Percentiles rank a stretch among this genome's conserved stretches.
These are phyloP conservation scores for Brasilioporus rufonigricans DNA, from an alignment of 768 basidiomycete genomes.

Conservation along the genomic window DNA sequence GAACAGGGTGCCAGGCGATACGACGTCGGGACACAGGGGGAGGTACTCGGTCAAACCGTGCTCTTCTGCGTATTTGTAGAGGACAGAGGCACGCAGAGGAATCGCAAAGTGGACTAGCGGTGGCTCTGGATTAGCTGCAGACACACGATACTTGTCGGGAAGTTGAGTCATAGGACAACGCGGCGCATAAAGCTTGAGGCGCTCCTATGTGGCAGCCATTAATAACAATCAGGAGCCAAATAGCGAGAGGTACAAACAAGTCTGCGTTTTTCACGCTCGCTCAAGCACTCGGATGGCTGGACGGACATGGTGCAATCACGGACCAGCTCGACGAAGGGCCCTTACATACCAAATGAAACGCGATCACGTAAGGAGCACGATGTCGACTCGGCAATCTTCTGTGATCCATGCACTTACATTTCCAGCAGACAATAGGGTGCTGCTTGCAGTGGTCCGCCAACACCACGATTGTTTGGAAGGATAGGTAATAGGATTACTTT, in stretches of 20 bases:
- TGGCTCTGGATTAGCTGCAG: neutral
- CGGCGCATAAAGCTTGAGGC: neutral
- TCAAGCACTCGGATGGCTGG: no score
- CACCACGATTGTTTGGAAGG: no score
- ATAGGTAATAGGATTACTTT: no score
- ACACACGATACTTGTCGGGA: neutral
- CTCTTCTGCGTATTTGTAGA: neutral
- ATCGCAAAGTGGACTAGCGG: neutral
- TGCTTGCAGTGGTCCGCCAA: no score
- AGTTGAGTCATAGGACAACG: neutral
- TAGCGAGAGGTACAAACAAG: neutral
- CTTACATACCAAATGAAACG: no score
- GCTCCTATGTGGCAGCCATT: neutral
- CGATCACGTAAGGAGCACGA: no score
- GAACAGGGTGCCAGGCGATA: neutral
- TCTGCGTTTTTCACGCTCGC: neutral
- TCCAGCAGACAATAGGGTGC: no score
- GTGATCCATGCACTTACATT: no score
- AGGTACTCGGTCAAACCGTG: neutral
- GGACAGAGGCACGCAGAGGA: neutral
- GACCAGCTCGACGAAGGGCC: no score
- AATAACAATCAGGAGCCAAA: neutral
- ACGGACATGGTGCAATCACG: no score
- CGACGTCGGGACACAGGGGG: neutral
- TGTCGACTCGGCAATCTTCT: no score